Evolutionary conservation across 768 basidiomycete genomes (phyloP).

Genomic region (Boletus rubescentipes): DNA sequence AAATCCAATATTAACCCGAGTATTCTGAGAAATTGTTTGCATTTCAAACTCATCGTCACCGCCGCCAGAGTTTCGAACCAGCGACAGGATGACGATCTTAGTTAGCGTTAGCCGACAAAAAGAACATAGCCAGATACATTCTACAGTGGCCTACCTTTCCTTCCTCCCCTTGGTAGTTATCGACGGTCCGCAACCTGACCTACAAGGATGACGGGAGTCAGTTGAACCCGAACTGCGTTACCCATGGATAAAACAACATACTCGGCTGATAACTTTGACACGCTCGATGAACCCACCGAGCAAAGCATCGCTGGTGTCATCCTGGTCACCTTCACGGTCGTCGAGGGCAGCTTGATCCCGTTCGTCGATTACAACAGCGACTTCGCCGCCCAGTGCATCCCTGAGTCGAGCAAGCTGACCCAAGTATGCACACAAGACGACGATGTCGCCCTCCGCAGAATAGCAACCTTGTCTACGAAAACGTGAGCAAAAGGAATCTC

Average conservation of each 20-base stretch:
- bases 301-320: constrained; percentile 31
- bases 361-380: constrained; percentile 69
- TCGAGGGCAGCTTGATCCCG: constrained; percentile 62
- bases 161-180: constrained; percentile 79
- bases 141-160: constrained; percentile 41
- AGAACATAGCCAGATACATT: neutral
- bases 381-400: constrained; percentile 41
- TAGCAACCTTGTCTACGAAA: constrained; percentile 47
- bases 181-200: constrained; percentile 72
- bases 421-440: constrained; percentile 53
- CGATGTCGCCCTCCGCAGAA: constrained; percentile 47
- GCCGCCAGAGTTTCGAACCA: constrained; percentile 69
- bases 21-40: constrained; percentile 9
- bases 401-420: constrained; percentile 49
- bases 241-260: constrained; percentile 27
- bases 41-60: constrained; percentile 34
- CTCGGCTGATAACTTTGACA: constrained; percentile 52
- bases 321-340: constrained; percentile 44
- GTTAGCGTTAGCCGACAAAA: neutral
- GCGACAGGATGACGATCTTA: constrained; percentile 68
- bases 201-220: constrained; percentile 20
- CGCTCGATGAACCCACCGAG: constrained; percentile 36
- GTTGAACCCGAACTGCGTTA: neutral
- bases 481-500: neutral
- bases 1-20: constrained; percentile 59